phyloP scores from a whole-genome alignment of 441 rosid genomes.

The Adansonia grandidieri region DNA sequence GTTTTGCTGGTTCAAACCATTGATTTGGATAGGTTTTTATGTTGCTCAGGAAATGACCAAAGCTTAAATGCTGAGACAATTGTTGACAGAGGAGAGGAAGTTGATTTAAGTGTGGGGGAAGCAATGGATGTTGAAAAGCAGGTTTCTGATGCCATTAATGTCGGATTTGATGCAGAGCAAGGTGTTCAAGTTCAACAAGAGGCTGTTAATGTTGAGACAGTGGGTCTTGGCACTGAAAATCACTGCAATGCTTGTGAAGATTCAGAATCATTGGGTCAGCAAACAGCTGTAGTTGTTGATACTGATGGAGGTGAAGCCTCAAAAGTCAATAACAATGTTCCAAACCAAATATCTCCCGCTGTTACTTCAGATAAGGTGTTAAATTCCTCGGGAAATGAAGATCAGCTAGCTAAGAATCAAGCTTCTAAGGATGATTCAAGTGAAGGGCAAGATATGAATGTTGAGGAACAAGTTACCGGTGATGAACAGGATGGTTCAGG shows the following conservation, averaged over 20 bases:
- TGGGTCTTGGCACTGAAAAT: constrained; percentile 6
- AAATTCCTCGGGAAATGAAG: constrained; percentile 24
- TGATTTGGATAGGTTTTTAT: constrained; percentile 45
- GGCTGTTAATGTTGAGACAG: constrained; percentile 6
- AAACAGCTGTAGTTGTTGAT: not conserved
- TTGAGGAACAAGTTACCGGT: constrained; percentile 41
- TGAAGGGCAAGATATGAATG: constrained; percentile 39
- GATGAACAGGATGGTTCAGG: constrained; percentile 41
- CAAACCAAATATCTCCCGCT: not conserved
- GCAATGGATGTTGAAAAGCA: constrained; percentile 28
- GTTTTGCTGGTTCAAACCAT: constrained; percentile 35
- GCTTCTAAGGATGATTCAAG: constrained; percentile 34
- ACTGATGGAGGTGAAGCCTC: constrained; percentile 26
- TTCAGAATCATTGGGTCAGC: constrained; percentile 17
- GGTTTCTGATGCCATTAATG: constrained; percentile 24
- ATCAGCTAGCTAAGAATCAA: constrained; percentile 29
- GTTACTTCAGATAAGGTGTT: constrained; percentile 6
- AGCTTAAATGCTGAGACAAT: constrained; percentile 35
- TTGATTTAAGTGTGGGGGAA: constrained; percentile 28
- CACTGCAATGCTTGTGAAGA: constrained; percentile 21
- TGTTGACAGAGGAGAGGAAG: constrained; percentile 28
- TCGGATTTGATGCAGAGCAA: constrained; percentile 23
- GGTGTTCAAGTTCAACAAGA: constrained; percentile 28
- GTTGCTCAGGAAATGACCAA: constrained; percentile 46
- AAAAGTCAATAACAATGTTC: constrained; percentile 6